These are phyloP conservation scores for Acanthamoeba culbertsoni DNA, from an alignment of 208 protist species.

Conservation along the genomic window DNA sequence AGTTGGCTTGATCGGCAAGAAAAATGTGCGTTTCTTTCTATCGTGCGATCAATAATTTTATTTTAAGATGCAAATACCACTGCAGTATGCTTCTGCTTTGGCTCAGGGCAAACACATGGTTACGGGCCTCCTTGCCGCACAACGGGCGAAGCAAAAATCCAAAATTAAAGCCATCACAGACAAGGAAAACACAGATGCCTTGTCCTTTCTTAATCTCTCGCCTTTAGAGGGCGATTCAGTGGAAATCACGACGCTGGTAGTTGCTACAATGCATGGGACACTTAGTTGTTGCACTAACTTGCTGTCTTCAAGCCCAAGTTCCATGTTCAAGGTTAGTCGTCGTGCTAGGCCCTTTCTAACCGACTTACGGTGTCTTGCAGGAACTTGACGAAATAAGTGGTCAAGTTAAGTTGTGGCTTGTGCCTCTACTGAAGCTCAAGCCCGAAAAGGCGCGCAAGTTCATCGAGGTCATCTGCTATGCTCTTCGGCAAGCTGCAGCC, in stretches of 20 bases:
- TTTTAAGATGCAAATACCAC: not conserved
- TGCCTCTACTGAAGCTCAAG: not conserved
- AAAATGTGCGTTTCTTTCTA: not conserved
- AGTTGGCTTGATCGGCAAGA: not conserved
- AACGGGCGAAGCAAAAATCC: not conserved
- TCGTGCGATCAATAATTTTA: not conserved
- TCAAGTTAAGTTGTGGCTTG: not conserved
- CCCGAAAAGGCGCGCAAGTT: slow-evolving; percentile 1
- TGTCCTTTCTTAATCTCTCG: not conserved
- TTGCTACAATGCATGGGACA: slow-evolving; percentile 6
- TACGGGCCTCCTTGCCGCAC: not conserved
- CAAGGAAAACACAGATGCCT: not conserved
- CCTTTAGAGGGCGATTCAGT: not conserved
- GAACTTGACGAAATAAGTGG: not conserved
- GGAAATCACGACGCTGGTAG: not conserved
- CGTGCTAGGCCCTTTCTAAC: not conserved
- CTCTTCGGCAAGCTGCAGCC: not conserved
- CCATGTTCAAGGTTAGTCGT: not conserved
- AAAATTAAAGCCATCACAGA: not conserved
- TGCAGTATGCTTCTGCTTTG: not conserved
- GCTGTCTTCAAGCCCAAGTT: not conserved
- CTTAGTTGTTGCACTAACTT: slow-evolving; percentile 7
- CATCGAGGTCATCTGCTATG: not conserved
- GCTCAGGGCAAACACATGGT: not conserved
- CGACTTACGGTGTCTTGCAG: not conserved